phyloP scores from a whole-genome alignment of 139 green algal genomes.

The Coelastrella sp. region DNA sequence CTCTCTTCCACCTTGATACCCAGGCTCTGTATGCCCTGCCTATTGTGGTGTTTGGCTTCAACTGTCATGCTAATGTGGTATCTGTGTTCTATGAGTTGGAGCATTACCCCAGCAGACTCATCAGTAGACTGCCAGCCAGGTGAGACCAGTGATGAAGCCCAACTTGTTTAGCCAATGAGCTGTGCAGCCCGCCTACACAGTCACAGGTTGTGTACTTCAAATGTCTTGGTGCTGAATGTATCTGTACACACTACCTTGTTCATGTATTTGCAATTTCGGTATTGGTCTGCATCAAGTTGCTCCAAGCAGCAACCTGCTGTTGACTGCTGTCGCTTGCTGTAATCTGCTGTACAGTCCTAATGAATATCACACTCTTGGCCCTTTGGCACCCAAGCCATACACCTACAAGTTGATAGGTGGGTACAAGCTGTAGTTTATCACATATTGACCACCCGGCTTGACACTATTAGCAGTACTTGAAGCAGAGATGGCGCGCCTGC shows the following conservation, averaged over 20 bases:
- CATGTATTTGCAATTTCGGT: neutral
- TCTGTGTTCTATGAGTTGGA: slow-evolving; percentile 55
- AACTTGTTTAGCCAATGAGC: too few species aligned
- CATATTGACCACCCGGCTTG: too few species aligned
- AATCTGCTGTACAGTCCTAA: slow-evolving; percentile 5
- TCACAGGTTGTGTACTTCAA: neutral
- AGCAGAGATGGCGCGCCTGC: too few species aligned
- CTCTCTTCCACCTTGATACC: slow-evolving; percentile 54
- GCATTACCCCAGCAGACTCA: slow-evolving; percentile 35
- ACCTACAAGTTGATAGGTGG: slow-evolving; percentile 42
- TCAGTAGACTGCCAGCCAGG: slow-evolving; percentile 1
- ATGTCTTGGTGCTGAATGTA: neutral
- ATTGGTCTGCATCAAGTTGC: neutral
- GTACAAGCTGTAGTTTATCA: neutral
- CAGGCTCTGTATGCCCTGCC: slow-evolving; percentile 69
- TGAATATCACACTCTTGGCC: slow-evolving; percentile 22
- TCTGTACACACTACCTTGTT: neutral
- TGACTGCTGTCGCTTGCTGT: neutral
- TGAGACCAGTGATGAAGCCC: neutral
- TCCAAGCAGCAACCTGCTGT: neutral
- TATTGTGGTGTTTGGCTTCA: slow-evolving; percentile 87
- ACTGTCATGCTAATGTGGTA: slow-evolving; percentile 76
- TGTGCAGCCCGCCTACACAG: neutral
- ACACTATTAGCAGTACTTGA: too few species aligned
- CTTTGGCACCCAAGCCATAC: slow-evolving; percentile 35